A percentile compares a stretch with the other conserved stretches of the same genome.
Evolutionary conservation across 352 stramenopile genomes (phyloP).

Genomic region (Phytophthora ohioensis): DNA sequence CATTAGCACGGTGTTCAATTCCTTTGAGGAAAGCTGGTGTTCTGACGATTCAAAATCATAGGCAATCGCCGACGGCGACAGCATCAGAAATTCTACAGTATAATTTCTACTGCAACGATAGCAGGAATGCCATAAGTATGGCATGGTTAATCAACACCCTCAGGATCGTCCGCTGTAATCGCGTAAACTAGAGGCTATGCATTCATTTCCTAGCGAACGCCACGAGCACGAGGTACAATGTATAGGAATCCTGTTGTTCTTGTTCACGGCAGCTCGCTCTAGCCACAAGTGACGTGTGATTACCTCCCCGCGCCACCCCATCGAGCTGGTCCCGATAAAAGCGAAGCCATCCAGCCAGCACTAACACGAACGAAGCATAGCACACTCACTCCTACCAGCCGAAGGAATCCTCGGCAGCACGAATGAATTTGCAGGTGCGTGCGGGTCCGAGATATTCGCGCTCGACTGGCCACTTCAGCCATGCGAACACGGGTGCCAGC

Average conservation of each 20-base stretch:
- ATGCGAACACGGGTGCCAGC: background rate
- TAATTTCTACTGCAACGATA: background rate
- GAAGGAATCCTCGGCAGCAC: background rate
- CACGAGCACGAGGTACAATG: background rate
- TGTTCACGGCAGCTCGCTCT: background rate
- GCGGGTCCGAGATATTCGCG: background rate
- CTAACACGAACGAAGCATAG: background rate
- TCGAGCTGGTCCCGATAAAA: too few relatives aligned
- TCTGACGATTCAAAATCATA: conserved; percentile 1
- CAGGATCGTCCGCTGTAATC: too few relatives aligned
- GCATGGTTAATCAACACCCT: too few relatives aligned
- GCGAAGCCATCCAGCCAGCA: background rate
- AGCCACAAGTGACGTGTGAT: background rate
- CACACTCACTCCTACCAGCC: background rate
- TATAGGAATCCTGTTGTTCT: background rate
- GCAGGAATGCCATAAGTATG: too few relatives aligned
- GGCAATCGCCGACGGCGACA: background rate
- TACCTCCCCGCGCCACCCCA: background rate
- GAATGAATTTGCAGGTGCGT: conserved; percentile 12
- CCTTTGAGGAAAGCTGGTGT: background rate
- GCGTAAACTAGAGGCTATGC: too few relatives aligned
- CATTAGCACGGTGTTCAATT: too few relatives aligned
- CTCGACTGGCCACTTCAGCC: conserved; percentile 12
- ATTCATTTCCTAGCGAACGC: background rate
- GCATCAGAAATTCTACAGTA: background rate